Percentiles rank a stretch among this genome's conserved stretches.
Evolutionary conservation across 139 green algal species (phyloP).

Genomic region (Yamagishiella unicocca): DNA sequence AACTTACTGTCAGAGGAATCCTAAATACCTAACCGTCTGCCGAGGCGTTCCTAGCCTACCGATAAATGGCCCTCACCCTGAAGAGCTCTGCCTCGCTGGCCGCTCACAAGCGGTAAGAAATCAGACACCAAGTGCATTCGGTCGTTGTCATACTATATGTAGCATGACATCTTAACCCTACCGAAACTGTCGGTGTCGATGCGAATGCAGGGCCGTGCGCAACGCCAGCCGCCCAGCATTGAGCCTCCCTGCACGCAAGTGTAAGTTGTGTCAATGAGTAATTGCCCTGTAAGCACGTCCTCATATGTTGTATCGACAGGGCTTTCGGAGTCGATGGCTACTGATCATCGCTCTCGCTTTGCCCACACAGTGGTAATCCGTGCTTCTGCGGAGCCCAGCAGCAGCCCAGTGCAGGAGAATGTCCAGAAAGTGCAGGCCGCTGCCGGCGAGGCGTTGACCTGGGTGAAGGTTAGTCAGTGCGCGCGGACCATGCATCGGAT

Average conservation of each 20-base stretch:
- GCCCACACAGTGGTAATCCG: background rate
- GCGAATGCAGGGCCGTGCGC: background rate
- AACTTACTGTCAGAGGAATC: no score
- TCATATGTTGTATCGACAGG: background rate
- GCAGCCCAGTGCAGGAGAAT: background rate
- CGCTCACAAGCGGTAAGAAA: conserved; percentile 3
- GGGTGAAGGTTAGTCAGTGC: conserved; percentile 1
- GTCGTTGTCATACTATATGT: no score
- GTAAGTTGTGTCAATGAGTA: conserved; percentile 7
- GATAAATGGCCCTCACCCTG: conserved; percentile 16
- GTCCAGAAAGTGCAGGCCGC: background rate
- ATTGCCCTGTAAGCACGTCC: no score
- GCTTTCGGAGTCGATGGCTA: background rate
- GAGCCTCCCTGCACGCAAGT: background rate
- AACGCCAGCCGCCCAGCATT: background rate
- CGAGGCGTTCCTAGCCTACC: no score
- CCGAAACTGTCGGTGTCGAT: no score
- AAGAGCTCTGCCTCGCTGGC: background rate
- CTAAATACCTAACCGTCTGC: no score
- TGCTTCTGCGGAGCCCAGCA: background rate
- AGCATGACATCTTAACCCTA: no score
- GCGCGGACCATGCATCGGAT: no score
- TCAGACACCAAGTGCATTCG: no score
- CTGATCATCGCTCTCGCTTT: background rate
- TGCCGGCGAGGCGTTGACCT: conserved; percentile 26